phyloP scores from a whole-genome alignment of 331 rosid species.

The Cydonia oblonga region DNA sequence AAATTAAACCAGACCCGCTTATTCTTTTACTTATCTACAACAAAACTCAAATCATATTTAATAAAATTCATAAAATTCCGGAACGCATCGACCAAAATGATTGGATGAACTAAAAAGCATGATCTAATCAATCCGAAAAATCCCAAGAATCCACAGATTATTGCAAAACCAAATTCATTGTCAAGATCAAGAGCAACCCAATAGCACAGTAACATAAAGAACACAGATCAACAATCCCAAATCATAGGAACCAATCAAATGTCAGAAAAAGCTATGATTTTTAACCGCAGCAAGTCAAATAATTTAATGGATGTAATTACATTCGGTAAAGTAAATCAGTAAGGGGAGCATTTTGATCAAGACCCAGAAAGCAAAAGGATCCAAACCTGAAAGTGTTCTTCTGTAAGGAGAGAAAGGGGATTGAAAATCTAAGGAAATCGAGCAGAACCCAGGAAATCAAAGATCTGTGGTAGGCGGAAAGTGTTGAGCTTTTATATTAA shows the following conservation, averaged over 20 bases:
- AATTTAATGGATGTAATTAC: neutral
- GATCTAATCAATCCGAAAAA: slow-evolving; percentile 10
- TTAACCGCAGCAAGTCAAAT: neutral
- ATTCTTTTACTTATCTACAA: neutral
- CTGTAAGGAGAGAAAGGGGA: no score
- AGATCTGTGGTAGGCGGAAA: neutral
- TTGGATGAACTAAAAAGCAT: neutral
- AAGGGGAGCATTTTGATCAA: neutral
- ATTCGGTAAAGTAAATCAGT: neutral
- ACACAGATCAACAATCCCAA: neutral
- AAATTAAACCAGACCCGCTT: neutral
- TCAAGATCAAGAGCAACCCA: slow-evolving; percentile 8
- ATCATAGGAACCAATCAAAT: neutral
- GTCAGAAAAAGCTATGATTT: neutral
- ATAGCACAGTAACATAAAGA: neutral
- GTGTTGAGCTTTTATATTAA: neutral
- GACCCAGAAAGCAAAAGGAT: slow-evolving; percentile 8
- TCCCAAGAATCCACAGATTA: neutral
- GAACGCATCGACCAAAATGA: neutral
- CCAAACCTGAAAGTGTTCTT: neutral
- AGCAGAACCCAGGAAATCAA: no score
- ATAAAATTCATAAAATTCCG: neutral
- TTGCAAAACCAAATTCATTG: slow-evolving; percentile 2
- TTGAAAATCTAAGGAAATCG: no score
- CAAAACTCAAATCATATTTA: neutral